A percentile compares a stretch with the other conserved stretches of the same genome.
Conservation (phyloP, 2,329 filamentous ascomycete genomes). For the Polytolypa hystricis region DNA sequence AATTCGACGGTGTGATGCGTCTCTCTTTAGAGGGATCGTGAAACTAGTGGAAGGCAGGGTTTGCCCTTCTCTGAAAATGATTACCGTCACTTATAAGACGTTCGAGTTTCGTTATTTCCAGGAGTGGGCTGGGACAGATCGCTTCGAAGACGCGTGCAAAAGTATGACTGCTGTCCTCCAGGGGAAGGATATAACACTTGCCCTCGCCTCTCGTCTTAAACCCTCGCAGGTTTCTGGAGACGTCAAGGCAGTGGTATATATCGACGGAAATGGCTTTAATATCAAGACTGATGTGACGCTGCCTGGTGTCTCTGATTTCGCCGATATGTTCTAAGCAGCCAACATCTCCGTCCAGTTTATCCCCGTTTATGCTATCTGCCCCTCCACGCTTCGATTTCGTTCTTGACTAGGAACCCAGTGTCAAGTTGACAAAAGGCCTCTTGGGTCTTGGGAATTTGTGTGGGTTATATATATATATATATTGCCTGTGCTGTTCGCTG, state of each 20-base stretch:
- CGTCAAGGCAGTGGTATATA: not conserved
- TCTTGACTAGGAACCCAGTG: no score
- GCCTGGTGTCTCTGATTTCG: no score
- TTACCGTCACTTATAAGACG: not conserved
- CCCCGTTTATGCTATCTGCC: no score
- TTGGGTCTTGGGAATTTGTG: no score
- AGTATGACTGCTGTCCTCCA: not conserved
- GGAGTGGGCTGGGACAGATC: not conserved
- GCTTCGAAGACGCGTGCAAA: not conserved
- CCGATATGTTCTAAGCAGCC: no score
- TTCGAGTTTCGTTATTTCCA: conserved; percentile 2
- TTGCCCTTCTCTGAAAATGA: not conserved
- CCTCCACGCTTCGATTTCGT: no score
- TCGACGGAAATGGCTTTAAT: not conserved
- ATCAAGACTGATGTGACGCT: no score
- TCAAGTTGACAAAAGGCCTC: no score
- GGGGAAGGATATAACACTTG: not conserved
- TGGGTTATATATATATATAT: no score
- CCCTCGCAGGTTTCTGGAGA: not conserved
- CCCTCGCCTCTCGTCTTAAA: not conserved
- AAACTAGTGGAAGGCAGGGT: not conserved
- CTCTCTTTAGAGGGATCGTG: not conserved
- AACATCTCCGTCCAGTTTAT: no score
- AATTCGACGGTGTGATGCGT: not conserved
- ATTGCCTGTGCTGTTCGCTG: no score